Conservation (phyloP, 2,329 filamentous ascomycete species). For the Paecilomyces niveus region DNA sequence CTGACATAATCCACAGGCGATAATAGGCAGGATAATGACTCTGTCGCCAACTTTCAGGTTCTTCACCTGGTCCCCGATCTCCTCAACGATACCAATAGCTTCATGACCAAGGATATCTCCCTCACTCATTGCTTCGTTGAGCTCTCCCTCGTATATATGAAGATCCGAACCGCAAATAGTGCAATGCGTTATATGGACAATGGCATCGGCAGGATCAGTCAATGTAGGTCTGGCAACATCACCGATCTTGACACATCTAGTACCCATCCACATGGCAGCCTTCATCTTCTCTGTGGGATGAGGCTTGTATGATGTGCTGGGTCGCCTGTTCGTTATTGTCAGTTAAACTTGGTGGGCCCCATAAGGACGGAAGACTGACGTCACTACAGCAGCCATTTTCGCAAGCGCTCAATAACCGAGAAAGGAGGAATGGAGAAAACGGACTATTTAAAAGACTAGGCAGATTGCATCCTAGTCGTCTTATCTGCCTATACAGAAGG, state of each 20-base stretch:
- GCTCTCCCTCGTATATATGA: conserved; percentile 24
- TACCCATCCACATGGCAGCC: conserved; percentile 22
- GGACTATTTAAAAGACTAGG: not conserved
- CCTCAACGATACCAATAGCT: conserved; percentile 22
- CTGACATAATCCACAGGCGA: conserved; percentile 23
- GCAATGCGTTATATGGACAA: conserved; percentile 25
- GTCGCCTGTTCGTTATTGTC: not conserved
- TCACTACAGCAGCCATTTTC: not conserved
- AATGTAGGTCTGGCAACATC: conserved; percentile 25
- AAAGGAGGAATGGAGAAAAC: not conserved
- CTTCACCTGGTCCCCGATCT: conserved; percentile 16
- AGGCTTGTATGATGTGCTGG: conserved; percentile 16
- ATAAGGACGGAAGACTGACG: not conserved
- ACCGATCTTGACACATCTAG: conserved; percentile 21
- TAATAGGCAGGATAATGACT: conserved; percentile 23
- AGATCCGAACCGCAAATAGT: conserved; percentile 27
- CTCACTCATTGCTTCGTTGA: conserved; percentile 20
- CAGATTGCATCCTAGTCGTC: not conserved
- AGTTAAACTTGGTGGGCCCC: not conserved
- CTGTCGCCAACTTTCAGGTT: conserved; percentile 17
- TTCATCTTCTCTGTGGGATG: conserved; percentile 23
- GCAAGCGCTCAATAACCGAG: not conserved
- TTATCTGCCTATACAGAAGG: not conserved
- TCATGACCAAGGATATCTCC: conserved; percentile 24
- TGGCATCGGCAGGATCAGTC: conserved; percentile 25